Conservation (phyloP, 176 grass and related monocot genomes). For the Bonia amplexicaulis region DNA sequence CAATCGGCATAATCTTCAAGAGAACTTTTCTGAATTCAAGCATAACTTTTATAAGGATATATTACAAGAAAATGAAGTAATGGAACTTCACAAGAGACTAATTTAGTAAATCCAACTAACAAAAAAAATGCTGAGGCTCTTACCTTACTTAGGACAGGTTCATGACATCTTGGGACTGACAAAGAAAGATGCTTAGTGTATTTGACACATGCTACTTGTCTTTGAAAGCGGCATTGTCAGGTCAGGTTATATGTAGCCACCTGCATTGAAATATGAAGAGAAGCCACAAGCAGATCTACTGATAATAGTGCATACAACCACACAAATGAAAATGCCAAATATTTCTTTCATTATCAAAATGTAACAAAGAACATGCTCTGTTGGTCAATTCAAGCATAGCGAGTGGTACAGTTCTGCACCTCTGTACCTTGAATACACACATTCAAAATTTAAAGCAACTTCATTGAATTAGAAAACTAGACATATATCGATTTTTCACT, state of each 20-base stretch:
- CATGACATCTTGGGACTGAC: neutral
- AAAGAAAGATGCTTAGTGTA: neutral
- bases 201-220: neutral
- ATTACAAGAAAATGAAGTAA: conserved; percentile 7
- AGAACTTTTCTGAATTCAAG: neutral
- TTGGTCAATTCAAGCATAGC: neutral
- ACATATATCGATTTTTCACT: neutral
- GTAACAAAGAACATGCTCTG: neutral
- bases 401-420: neutral
- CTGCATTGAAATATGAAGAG: conserved; percentile 16
- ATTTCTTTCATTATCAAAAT: conserved; percentile 2
- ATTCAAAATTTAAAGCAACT: neutral
- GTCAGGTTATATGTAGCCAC: neutral
- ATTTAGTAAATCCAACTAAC: neutral
- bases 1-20: neutral
- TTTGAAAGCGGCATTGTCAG: neutral
- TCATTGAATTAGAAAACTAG: neutral
- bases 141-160: conserved; percentile 6
- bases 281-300: neutral
- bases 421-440: neutral
- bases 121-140: neutral
- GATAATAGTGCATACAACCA: neutral
- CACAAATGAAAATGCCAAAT: neutral
- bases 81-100: neutral
- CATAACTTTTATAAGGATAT: neutral